A percentile compares a stretch with the other conserved stretches of the same genome.
phyloP scores from a whole-genome alignment of 768 basidiomycete species.

The Suillus discolor region DNA sequence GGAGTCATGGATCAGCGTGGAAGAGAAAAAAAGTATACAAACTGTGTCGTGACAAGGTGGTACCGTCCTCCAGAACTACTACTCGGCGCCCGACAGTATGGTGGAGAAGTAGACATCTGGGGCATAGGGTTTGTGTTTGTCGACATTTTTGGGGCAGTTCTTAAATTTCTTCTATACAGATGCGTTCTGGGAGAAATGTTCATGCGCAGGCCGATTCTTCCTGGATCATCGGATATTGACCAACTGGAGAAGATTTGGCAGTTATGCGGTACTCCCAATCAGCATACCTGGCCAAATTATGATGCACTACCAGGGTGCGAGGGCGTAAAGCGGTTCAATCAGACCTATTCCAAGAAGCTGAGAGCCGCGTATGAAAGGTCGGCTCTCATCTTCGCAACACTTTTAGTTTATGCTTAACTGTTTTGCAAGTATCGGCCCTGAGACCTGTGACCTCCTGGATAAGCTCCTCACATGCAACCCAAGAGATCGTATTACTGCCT shows the following conservation, averaged over 20 bases:
- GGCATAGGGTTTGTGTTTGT: conserved; percentile 87
- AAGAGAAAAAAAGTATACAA: conserved; percentile 81
- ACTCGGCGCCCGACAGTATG: conserved; percentile 86
- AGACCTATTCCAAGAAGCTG: conserved; percentile 53
- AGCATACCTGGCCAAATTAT: conserved; percentile 79
- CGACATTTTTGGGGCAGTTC: neutral
- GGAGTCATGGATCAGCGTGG: conserved; percentile 43
- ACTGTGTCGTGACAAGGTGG: conserved; percentile 95
- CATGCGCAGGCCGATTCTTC: conserved; percentile 80
- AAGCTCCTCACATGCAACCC: conserved; percentile 85
- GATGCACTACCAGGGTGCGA: conserved; percentile 79
- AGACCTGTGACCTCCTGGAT: conserved; percentile 83
- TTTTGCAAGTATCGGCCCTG: conserved; percentile 57
- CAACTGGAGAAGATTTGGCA: conserved; percentile 89
- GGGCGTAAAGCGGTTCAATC: conserved; percentile 66
- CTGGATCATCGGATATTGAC: conserved; percentile 87
- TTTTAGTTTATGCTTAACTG: conserved; percentile 6
- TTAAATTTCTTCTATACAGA: conserved; percentile 38
- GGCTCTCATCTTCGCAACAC: conserved; percentile 24
- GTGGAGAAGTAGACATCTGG: conserved; percentile 97
- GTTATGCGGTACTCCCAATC: conserved; percentile 87
- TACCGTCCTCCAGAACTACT: conserved; percentile 93
- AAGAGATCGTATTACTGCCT: conserved; percentile 78
- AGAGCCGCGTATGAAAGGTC: conserved; percentile 62
- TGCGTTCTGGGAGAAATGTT: conserved; percentile 99